Conservation (phyloP, 1,139 yeast genomes). For the Hyphopichia fennica region DNA sequence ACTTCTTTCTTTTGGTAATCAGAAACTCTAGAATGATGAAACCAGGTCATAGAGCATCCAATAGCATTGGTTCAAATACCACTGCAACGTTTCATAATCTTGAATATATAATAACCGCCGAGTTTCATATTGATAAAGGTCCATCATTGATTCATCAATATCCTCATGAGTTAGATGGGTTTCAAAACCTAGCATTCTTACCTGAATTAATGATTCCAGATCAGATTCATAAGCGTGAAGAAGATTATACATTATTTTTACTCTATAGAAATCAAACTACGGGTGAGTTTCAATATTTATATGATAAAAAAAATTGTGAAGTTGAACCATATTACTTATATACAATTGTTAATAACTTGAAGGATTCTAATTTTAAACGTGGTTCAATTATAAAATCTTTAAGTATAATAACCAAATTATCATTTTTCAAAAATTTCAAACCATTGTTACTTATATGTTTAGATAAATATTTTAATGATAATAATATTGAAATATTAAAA, state of each 20-base stretch:
- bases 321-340: constrained; percentile 50
- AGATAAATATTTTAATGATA: constrained; percentile 42
- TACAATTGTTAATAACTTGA: constrained; percentile 55
- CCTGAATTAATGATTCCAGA: constrained; percentile 67
- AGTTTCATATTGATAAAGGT: constrained; percentile 60
- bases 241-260: constrained; percentile 61
- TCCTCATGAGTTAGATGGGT: constrained; percentile 49
- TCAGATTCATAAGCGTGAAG: constrained; percentile 58
- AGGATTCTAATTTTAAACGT: constrained; percentile 46
- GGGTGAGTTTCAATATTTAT: constrained; percentile 44
- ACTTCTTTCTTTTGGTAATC: too few relatives aligned
- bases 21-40: too few relatives aligned
- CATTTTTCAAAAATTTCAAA: constrained; percentile 57
- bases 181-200: constrained; percentile 34
- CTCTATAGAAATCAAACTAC: constrained; percentile 41
- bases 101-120: constrained; percentile 52
- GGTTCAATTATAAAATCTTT: constrained; percentile 59
- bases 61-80: not conserved
- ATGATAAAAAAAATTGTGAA: constrained; percentile 32
- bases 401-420: constrained; percentile 51
- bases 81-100: constrained; percentile 20
- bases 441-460: constrained; percentile 57
- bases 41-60: too few relatives aligned
- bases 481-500: constrained; percentile 21
- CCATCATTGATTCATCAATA: constrained; percentile 50